Conservation (phyloP, 805 yeast genomes). For the Pichia manshurica region DNA sequence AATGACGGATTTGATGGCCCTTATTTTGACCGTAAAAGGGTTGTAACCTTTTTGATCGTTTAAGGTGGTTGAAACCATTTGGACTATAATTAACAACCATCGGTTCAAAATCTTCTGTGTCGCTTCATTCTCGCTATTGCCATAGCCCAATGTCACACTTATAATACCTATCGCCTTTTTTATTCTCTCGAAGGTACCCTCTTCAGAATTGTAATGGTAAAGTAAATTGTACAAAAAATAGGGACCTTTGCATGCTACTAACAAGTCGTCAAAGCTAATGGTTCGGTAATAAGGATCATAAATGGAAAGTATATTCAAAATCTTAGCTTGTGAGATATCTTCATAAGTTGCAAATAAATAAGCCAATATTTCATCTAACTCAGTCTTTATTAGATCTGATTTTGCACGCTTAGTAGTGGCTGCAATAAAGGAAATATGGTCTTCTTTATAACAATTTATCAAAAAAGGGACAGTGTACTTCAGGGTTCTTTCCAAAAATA, state of each 20-base stretch:
- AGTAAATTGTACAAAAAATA: conserved; percentile 24
- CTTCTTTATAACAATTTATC: conserved; percentile 58
- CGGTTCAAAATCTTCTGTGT: conserved; percentile 11
- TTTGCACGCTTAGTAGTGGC: conserved; percentile 41
- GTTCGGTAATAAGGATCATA: conserved; percentile 41
- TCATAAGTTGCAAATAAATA: conserved; percentile 48
- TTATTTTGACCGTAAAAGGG: conserved; percentile 65
- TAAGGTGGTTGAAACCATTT: conserved; percentile 71
- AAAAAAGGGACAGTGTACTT: conserved; percentile 73
- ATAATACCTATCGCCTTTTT: conserved; percentile 36
- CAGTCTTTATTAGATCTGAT: conserved; percentile 41
- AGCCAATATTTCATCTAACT: conserved; percentile 52
- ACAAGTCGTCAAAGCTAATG: conserved; percentile 33
- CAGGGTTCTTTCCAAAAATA: conserved; percentile 63
- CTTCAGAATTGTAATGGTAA: conserved; percentile 34
- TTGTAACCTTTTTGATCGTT: conserved; percentile 67
- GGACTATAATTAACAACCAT: conserved; percentile 64
- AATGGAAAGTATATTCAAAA: conserved; percentile 47
- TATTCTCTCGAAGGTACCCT: conserved; percentile 28
- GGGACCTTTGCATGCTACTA: conserved; percentile 14
- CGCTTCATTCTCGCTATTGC: conserved; percentile 27
- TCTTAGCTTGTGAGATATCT: conserved; percentile 42
- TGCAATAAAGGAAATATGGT: conserved; percentile 60
- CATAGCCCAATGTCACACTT: conserved; percentile 19
- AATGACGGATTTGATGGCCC: conserved; percentile 68